Base-by-base conservation (phyloP, 2,329 filamentous ascomycete species). In the Fusarium albosuccineum region DNA sequence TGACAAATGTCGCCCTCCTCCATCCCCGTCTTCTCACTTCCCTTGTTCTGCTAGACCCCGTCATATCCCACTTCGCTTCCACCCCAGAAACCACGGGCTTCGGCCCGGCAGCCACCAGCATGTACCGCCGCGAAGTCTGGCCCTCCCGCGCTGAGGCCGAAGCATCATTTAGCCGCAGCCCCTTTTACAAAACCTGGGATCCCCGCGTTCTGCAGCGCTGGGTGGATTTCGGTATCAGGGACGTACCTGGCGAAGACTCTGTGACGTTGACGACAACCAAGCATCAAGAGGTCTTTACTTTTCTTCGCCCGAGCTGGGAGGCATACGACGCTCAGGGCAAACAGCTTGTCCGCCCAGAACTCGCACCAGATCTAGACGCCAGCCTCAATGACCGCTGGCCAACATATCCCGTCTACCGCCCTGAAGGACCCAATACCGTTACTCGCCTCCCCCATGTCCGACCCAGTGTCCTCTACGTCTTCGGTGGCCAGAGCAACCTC, bases 141-240 rank as follows among this genome's bases (percentile, higher is more conserved):
- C 91, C 93, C 0, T 93, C 91, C 0, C 87, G 91, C 9, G 80
- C 83, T 49, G 91, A 83, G 3, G 95, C 95, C 17, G 85, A 84
- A 54, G 85, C 85, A 11, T 80, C 87, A 10, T 94, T 97, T 79
- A 79, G 81, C 52, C 86, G 86, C 56, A 91, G 73, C 58, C 66
- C 68, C 1, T 97, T 97, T 81, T 97, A 97, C 79, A 83, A 89
- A 66, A 72, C 85, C 10, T 98, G 95, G 95, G 93, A 98, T 73
- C 83, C 86, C 2, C 86, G 94, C 45, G 94, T 94, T 0, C 83
- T 97, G 0, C 88, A 94, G 10, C 69, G 67, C 3, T 81, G 76
- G 74, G 79, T 94, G 44, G 70, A 86, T 60, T 84, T 92, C 74
- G 94, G 94, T 11, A 81, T 97, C n/a, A 86, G 92, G n/a, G 85